Evolutionary conservation across 495 filamentous ascomycete species (phyloP).

Genomic region (Stereocaulon alpinum): DNA sequence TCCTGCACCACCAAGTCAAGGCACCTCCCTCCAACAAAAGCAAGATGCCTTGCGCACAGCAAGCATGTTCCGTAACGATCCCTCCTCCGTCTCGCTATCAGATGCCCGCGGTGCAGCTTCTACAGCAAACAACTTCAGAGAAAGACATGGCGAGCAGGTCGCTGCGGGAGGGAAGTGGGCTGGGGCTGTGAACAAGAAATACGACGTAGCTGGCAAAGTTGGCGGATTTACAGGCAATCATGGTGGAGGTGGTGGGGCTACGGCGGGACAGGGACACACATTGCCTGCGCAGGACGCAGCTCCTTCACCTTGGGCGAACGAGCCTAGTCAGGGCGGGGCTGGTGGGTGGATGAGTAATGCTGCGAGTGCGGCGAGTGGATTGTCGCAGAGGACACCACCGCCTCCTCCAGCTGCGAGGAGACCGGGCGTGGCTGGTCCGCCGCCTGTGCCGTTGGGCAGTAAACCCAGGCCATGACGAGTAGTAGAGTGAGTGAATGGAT

Average conservation of each 20-base stretch:
- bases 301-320: slow-evolving; percentile 12
- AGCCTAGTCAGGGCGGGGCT: slow-evolving; percentile 5
- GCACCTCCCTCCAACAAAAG: slow-evolving; percentile 51
- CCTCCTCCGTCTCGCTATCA: slow-evolving; percentile 45
- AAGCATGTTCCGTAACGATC: slow-evolving; percentile 42
- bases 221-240: slow-evolving; percentile 7
- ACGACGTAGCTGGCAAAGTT: slow-evolving; percentile 21
- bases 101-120: slow-evolving; percentile 45
- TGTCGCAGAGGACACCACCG: slow-evolving; percentile 10
- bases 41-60: slow-evolving; percentile 50
- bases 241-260: background rate
- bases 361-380: background rate
- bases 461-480: slow-evolving; percentile 12
- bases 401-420: slow-evolving; percentile 13
- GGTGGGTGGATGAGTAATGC: background rate
- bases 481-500: background rate
- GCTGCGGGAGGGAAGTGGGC: slow-evolving; percentile 53
- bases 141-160: slow-evolving; percentile 63
- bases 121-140: slow-evolving; percentile 63
- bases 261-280: background rate
- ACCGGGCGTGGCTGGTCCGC: slow-evolving; percentile 4
- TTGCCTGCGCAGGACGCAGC: background rate
- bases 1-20: slow-evolving; percentile 25
- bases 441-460: slow-evolving; percentile 17
- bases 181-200: slow-evolving; percentile 45